These are phyloP conservation scores for Ustilago curta DNA, from an alignment of 1,284 basidiomycete species.

Conservation along the genomic window DNA sequence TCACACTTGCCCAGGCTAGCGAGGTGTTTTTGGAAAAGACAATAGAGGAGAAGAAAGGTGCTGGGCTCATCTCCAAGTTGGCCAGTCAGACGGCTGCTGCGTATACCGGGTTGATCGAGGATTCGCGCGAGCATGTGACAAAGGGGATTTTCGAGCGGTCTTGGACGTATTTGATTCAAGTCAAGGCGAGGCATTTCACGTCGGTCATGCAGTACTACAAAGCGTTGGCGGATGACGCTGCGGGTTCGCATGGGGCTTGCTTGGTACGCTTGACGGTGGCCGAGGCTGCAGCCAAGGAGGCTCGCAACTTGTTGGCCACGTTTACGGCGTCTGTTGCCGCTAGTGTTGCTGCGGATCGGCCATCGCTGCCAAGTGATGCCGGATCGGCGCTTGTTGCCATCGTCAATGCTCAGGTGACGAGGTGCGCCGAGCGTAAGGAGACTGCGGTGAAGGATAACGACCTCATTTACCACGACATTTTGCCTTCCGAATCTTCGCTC, in stretches of 20 bases:
- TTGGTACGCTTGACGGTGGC: constrained; percentile 84
- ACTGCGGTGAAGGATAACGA: constrained; percentile 92
- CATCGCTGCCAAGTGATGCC: constrained; percentile 89
- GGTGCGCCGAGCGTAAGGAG: constrained; percentile 80
- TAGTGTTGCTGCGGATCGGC: constrained; percentile 69
- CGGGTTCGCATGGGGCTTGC: constrained; percentile 85
- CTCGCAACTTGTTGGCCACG: constrained; percentile 77
- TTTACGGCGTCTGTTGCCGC: constrained; percentile 82
- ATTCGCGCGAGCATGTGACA: constrained; percentile 93
- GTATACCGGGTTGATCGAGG: constrained; percentile 84
- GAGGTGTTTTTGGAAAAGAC: constrained; percentile 98
- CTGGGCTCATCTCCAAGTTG: constrained; percentile 83
- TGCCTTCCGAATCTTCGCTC: constrained; percentile 83
- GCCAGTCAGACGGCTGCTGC: constrained; percentile 84
- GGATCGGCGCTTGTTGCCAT: constrained; percentile 82
- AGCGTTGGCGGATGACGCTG: constrained; percentile 80
- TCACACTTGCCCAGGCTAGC: constrained; percentile 91
- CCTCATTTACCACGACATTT: constrained; percentile 95
- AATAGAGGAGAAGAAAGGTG: constrained; percentile 71
- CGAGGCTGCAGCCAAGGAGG: constrained; percentile 86
- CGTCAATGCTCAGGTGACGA: constrained; percentile 82
- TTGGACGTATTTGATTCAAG: constrained; percentile 87
- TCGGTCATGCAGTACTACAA: constrained; percentile 90
- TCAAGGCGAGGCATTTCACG: constrained; percentile 89
- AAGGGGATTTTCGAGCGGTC: constrained; percentile 96